Conservation (phyloP, 306 rosid species). For the Begonia masoniana region DNA sequence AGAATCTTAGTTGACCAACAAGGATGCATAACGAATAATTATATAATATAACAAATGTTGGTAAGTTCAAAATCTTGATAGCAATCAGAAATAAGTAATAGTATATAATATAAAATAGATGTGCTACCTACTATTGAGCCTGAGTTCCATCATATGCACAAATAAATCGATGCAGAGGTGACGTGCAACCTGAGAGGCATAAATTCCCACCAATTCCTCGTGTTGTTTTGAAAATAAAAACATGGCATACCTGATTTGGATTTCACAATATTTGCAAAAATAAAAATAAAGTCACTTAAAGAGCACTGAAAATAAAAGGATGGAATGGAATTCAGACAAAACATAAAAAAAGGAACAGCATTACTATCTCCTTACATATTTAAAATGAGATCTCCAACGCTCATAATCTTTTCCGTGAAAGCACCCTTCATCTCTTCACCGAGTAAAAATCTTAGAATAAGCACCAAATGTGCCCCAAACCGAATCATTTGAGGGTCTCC, state of each 20-base stretch:
- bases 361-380: constrained; percentile 56
- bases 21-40: no score
- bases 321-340: no score
- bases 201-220: constrained; percentile 90
- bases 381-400: constrained; percentile 83
- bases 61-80: no score
- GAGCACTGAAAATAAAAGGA: no score
- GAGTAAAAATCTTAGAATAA: constrained; percentile 75
- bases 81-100: no score
- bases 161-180: constrained; percentile 91
- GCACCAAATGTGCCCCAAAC: constrained; percentile 95
- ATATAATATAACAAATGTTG: no score
- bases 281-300: no score
- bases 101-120: neutral
- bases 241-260: constrained; percentile 68
- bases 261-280: neutral
- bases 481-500: constrained; percentile 98
- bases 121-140: constrained; percentile 78
- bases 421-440: constrained; percentile 64
- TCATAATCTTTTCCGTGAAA: constrained; percentile 68
- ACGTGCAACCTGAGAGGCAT: constrained; percentile 91
- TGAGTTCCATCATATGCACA: constrained; percentile 94
- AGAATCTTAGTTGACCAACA: no score
- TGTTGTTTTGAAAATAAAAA: constrained; percentile 90
- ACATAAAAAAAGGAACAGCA: neutral